Base-by-base conservation (phyloP, 1,284 basidiomycete species). In the Apiotrichum porosum region DNA sequence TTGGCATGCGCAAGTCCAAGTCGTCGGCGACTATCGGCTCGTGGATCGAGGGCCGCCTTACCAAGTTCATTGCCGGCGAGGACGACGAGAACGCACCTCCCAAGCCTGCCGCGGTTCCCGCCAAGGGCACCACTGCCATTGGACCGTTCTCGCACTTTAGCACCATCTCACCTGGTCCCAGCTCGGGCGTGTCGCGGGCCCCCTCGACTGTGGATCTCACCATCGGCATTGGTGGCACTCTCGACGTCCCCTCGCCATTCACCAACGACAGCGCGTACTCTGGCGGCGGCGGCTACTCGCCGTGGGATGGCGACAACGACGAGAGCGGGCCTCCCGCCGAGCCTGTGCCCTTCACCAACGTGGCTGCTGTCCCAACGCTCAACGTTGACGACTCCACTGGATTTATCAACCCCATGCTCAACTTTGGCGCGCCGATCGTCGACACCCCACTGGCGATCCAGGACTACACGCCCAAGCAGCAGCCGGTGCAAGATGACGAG, bases 101-200 rank as follows among this genome's bases (percentile, higher is more conserved):
- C 19, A 61, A 68, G 40, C 42, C 57, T 14, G 37, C 19, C 10
- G 38, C 42, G 9, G 41, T 44, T 31, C 42, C 58, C 0, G 44
- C 49, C 8, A 60, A 49, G 28, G 37, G 44, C 21, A 44, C 52
- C 3, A 37, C 48, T 12, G 34, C 46, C n/a, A 76, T 80, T 12
- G 94, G 93, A 1, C 89, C 94, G 8, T 98, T 98, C 73, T 84
- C 90, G 18, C 91, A 92, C 63, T 97, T 88, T 73, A 92, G 87
- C 61, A 84, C 90, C 15, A 97, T 98, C 59, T 90, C 94, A 1
- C 91, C 90, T 2, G 80, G 81, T 37, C 40, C 40, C 15, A 88
- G 85, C 9, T 84, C 85, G 3, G 81, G 80, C 42, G 47, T 65
- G 22, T 59, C 65, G 10, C 55, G 70, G 13, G 53, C 54, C 10